Base-by-base conservation (phyloP, 148 eudicot genomes). In the Chenopodium suecicum region DNA sequence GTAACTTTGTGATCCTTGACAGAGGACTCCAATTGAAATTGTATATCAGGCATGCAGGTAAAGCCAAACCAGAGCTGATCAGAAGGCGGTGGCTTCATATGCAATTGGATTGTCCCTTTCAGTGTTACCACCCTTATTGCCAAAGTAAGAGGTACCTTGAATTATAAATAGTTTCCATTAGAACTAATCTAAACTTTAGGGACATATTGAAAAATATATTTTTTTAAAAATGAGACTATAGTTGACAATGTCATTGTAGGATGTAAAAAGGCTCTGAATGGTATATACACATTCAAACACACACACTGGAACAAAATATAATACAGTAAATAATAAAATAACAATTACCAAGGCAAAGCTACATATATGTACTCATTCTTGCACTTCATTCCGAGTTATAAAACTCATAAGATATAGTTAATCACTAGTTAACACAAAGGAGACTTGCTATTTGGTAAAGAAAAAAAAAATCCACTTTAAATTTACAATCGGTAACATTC, bases 61-160 rank as follows among this genome's bases (percentile, higher is more conserved):
- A 96, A 96, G 63, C 93, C 95, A 76, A 90, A 89, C 99, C 99
- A 96, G 31, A 96, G 65, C 77, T 91, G 98, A 88, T 96, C 99
- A 37, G 98, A 91, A 77, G 99, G 99, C 41, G 99, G 99, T 16
- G 99, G 93, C 88, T 94, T 94, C 78, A 96, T 89, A 78, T 85
- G 90, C 82, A 96, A 81, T 83, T 89, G 93, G 76, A 96, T 62
- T 12, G 98, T 90, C 86, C 99, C 99, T 83, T 78, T 86, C 78
- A 96, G 88, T 74, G 94, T 83, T 78, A 91, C 76, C 64, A 96
- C 91, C 89, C 88, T 90, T 89, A 94, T 86, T 76, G 89, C 91
- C 90, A 96, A 82, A 17, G 92, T 81, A 76, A 96, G 87, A 54
- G 99, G 97, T 77, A 96, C 99, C 99, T 96, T 87, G 84, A 82